Evolutionary conservation across 768 basidiomycete species (phyloP).

Genomic region (Pisolithus albus): DNA sequence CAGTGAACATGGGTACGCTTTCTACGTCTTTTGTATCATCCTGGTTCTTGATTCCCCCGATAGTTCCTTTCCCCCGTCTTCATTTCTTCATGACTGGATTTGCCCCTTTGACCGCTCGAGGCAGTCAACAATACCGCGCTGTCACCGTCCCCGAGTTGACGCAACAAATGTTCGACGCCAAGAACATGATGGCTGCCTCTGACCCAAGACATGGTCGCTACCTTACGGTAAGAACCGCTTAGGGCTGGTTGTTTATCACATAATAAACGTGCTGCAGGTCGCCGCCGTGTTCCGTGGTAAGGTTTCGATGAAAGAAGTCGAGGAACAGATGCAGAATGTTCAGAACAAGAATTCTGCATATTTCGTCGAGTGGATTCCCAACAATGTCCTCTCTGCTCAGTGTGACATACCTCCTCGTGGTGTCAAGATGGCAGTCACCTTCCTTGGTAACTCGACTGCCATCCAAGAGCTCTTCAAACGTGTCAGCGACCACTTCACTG

Average conservation of each 20-base stretch:
- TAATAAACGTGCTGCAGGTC: constrained; percentile 38
- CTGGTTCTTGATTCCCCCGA: constrained; percentile 2
- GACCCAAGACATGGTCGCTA: constrained; percentile 97
- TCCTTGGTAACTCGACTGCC: constrained; percentile 94
- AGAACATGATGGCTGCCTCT: constrained; percentile 99
- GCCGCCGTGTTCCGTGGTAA: constrained; percentile 98
- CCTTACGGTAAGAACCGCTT: constrained; percentile 61
- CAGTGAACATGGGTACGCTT: constrained; percentile 93
- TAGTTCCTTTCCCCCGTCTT: constrained; percentile 97
- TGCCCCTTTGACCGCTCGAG: constrained; percentile 90
- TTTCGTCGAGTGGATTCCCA: constrained; percentile 99
- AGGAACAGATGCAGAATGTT: constrained; percentile 97
- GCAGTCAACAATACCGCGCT: constrained; percentile 92
- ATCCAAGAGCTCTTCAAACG: constrained; percentile 99
- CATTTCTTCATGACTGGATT: constrained; percentile 99
- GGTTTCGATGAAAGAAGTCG: constrained; percentile 99
- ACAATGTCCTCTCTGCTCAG: constrained; percentile 96
- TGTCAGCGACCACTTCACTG: constrained; percentile 96
- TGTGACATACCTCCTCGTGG: constrained; percentile 97
- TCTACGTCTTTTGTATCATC: background rate
- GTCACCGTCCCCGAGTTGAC: constrained; percentile 97
- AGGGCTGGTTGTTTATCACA: background rate
- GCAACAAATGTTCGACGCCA: constrained; percentile 99
- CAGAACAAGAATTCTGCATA: constrained; percentile 97
- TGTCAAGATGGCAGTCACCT: constrained; percentile 94